Conservation (phyloP, 2,329 filamentous ascomycete genomes). For the Talaromyces pinophilus region DNA sequence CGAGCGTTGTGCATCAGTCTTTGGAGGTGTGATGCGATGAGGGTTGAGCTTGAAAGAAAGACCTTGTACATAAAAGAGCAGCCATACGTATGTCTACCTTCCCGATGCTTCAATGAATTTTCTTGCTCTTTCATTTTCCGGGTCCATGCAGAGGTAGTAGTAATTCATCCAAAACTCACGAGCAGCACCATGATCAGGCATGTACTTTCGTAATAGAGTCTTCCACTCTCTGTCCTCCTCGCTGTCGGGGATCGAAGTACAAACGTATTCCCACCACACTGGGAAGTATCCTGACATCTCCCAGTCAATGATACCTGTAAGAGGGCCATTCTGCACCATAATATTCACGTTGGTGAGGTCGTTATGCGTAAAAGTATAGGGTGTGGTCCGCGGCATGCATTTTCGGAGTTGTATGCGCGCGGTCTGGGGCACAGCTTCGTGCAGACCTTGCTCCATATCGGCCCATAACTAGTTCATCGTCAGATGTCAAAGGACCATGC, state of each 20-base stretch:
- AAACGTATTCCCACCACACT: constrained; percentile 41
- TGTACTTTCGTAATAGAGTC: constrained; percentile 22
- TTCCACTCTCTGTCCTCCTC: constrained; percentile 25
- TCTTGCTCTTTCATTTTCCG: constrained; percentile 11
- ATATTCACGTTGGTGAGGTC: constrained; percentile 44
- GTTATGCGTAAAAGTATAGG: constrained; percentile 44
- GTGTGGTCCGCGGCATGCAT: constrained; percentile 28
- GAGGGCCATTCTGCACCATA: constrained; percentile 40
- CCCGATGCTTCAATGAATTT: neutral
- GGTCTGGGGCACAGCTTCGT: constrained; percentile 18
- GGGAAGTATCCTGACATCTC: constrained; percentile 42
- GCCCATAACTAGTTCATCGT: constrained; percentile 24
- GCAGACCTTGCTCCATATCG: constrained; percentile 11
- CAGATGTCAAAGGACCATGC: constrained; percentile 22
- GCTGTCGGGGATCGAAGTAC: constrained; percentile 13
- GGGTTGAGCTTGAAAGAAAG: neutral
- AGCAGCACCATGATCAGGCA: constrained; percentile 23
- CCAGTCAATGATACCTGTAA: constrained; percentile 47
- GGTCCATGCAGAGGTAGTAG: constrained; percentile 3
- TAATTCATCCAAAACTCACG: constrained; percentile 22
- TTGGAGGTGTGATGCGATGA: neutral
- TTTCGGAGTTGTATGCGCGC: constrained; percentile 23
- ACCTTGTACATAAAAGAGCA: too few relatives aligned
- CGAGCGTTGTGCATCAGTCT: neutral
- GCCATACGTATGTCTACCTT: too few relatives aligned